phyloP scores from a whole-genome alignment of 2,329 filamentous ascomycete species.

The Sclerotinia spermophila region DNA sequence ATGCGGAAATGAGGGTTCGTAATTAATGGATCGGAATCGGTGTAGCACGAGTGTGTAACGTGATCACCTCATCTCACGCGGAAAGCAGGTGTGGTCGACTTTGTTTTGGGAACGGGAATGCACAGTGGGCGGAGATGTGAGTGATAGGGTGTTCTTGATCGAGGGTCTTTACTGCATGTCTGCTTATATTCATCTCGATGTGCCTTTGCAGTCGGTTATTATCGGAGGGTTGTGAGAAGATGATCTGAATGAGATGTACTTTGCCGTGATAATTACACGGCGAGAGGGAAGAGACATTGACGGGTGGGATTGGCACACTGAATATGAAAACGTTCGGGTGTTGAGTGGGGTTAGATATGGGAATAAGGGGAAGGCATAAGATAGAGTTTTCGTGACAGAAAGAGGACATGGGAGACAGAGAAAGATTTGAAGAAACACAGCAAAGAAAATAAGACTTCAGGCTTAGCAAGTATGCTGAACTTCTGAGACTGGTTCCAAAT shows the following conservation, averaged over 20 bases:
- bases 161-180: neutral
- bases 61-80: neutral
- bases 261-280: neutral
- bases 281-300: neutral
- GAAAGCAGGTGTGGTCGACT: neutral
- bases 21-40: too few species aligned
- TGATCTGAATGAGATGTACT: neutral
- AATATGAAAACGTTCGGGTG: neutral
- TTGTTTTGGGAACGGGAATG: neutral
- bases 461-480: neutral
- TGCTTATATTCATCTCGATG: neutral
- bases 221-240: neutral
- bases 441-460: neutral
- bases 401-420: neutral
- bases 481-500: neutral
- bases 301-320: neutral
- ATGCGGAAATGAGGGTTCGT: neutral
- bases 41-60: neutral
- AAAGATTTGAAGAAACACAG: neutral
- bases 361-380: neutral
- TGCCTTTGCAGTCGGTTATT: neutral
- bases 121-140: neutral
- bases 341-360: neutral
- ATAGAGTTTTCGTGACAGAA: neutral
- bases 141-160: neutral